phyloP scores from a whole-genome alignment of 1,284 basidiomycete species.

The Heliocybe sulcata region DNA sequence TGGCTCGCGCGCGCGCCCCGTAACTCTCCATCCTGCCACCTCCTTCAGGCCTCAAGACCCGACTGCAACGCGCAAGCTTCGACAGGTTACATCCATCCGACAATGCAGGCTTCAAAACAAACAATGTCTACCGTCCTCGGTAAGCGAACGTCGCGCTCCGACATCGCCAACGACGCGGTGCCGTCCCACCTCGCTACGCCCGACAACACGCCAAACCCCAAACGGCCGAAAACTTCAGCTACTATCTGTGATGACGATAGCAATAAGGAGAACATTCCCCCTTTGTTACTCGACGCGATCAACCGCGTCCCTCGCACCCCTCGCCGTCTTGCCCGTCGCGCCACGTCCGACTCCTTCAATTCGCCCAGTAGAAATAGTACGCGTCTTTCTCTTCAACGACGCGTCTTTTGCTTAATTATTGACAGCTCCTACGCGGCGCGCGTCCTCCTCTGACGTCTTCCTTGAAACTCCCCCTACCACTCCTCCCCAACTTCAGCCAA shows the following conservation, averaged over 20 bases:
- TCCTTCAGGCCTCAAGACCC: conserved; percentile 6
- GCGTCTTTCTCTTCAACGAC: conserved; percentile 17
- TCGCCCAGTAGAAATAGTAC: conserved; percentile 28
- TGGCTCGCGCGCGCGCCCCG: conserved; percentile 14
- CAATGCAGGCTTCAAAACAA: conserved; percentile 15
- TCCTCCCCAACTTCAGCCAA: conserved; percentile 44
- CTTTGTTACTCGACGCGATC: conserved; percentile 31
- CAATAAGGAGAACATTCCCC: conserved; percentile 76
- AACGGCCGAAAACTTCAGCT: conserved; percentile 42
- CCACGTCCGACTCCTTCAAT: conserved; percentile 39
- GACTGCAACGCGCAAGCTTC: not conserved
- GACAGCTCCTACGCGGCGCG: conserved; percentile 33
- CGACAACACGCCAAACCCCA: conserved; percentile 55
- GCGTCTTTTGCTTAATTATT: not conserved
- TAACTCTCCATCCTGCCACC: conserved; percentile 9
- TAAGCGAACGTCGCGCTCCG: conserved; percentile 43
- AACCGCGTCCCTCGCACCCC: conserved; percentile 25
- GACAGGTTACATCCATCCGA: not conserved
- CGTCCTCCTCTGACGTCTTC: conserved; percentile 36
- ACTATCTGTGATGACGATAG: conserved; percentile 41
- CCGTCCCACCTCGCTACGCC: conserved; percentile 32
- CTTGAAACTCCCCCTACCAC: conserved; percentile 49
- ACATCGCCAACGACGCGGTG: conserved; percentile 3
- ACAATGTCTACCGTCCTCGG: conserved; percentile 44
- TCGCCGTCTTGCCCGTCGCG: conserved; percentile 41